Evolutionary conservation across 176 grass and related monocot species (phyloP), one percentile per base, ranked within the genome.

Genomic region (Aegilops longissima): DNA sequence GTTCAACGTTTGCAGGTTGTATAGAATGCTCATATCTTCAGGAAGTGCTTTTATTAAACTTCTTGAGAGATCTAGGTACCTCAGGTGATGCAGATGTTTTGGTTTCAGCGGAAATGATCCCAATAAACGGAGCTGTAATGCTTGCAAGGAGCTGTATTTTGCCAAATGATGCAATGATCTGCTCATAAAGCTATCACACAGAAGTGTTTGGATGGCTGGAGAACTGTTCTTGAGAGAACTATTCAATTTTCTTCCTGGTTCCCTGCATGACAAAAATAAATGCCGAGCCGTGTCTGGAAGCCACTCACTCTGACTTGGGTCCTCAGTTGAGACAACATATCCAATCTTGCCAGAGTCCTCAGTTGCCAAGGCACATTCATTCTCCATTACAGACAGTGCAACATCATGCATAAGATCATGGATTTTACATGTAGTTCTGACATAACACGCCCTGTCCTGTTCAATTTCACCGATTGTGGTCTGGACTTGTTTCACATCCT

Each of bases 81-180:
- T 58, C 3, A 83, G 21, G 9, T 83, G 81, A 16, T 40, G 51
- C 2, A 73, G 3, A 27, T 61, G 17, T 14, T 73, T 83, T 73
- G 81, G 81, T 29, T 45, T 83, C 17, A 83, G 1, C 49, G 42
- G 14, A 8, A 65, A 14, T 62, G 59, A 24, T 6, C 4, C 33
- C 18, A 1, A 0, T 1, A 6, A 17, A 11, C 4, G 0, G 0
- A 39, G 0, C 14, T 0, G 0, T 18, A 83, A 17, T 74, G 54
- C 82, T 63, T 35, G n/a, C 2, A 84, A 4, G 42, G 54, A 73
- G 9, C 2, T 31, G 5, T 21, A 20, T 45, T 63, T 47, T 74
- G 35, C 21, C 44, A 31, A 8, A 75, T 74, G 17, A 0, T 45
- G 9, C n/a, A 74, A 1, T 6, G 4, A 3, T 6, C 0, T 45